phyloP scores from a whole-genome alignment of 345 rosid genomes.

The Syzygium grande region DNA sequence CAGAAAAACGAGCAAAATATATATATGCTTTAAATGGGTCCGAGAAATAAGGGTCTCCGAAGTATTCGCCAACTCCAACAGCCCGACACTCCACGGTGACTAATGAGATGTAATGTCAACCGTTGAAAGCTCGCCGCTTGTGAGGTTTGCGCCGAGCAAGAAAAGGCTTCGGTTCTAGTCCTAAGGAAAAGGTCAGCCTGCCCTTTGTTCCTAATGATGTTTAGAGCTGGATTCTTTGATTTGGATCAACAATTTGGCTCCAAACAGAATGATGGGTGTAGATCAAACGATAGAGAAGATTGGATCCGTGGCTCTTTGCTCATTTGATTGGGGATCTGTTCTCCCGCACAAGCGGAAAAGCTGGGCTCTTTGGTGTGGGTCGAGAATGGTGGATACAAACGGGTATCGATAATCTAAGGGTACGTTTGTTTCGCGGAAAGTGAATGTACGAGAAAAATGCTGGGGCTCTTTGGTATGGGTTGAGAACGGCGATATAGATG shows the following conservation, averaged over 20 bases:
- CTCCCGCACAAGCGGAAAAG: not conserved
- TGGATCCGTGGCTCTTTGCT: not conserved
- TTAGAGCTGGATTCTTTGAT: not conserved
- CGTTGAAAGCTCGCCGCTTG: too few species aligned
- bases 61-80: too few species aligned
- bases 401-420: accelerated
- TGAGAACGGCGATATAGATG: too few species aligned
- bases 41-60: too few species aligned
- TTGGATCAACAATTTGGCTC: not conserved
- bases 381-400: accelerated
- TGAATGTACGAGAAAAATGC: too few species aligned
- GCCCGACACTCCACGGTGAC: not conserved
- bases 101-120: too few species aligned
- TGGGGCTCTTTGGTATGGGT: too few species aligned
- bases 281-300: not conserved
- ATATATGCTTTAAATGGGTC: too few species aligned
- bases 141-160: not conserved
- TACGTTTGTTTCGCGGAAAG: accelerated
- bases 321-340: not conserved
- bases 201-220: not conserved
- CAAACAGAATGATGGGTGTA: not conserved
- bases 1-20: too few species aligned
- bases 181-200: too few species aligned
- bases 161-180: not conserved
- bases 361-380: not conserved